Percentiles rank a stretch among this genome's conserved stretches.
These are phyloP conservation scores for Candida fluviatilis DNA, from an alignment of 805 yeast genomes.

Conservation along the genomic window DNA sequence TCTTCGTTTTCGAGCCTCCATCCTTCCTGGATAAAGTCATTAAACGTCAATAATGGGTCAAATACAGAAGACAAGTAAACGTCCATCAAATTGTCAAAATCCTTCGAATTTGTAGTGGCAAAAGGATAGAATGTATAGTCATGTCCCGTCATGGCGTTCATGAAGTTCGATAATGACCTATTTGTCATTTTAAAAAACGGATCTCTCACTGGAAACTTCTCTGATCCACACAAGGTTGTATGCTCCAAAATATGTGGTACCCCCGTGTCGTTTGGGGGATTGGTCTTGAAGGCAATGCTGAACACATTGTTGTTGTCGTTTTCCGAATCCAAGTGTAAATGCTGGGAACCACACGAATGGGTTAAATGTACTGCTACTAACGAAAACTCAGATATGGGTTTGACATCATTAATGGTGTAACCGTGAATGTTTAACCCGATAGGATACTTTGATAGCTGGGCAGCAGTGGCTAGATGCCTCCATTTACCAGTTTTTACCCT, in stretches of 20 bases:
- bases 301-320: slow-evolving; percentile 85
- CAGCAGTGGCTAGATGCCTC: slow-evolving; percentile 2
- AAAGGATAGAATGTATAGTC: slow-evolving; percentile 96
- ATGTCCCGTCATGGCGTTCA: slow-evolving; percentile 99
- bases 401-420: slow-evolving; percentile 57
- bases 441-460: slow-evolving; percentile 44
- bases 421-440: slow-evolving; percentile 63
- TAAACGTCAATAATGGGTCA: slow-evolving; percentile 69
- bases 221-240: slow-evolving; percentile 92
- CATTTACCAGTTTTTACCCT: background rate
- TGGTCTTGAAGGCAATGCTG: slow-evolving; percentile 84
- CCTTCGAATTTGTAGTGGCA: slow-evolving; percentile 85
- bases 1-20: slow-evolving; percentile 87
- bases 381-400: slow-evolving; percentile 77
- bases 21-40: slow-evolving; percentile 93
- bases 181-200: slow-evolving; percentile 98
- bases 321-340: slow-evolving; percentile 77
- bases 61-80: slow-evolving; percentile 87
- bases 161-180: slow-evolving; percentile 88
- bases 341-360: slow-evolving; percentile 76
- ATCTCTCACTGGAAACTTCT: slow-evolving; percentile 88
- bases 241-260: slow-evolving; percentile 96
- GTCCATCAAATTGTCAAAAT: slow-evolving; percentile 76
- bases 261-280: slow-evolving; percentile 93
- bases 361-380: slow-evolving; percentile 70